Evolutionary conservation across 495 filamentous ascomycete genomes (phyloP).

Genomic region (Penicillium herquei): DNA sequence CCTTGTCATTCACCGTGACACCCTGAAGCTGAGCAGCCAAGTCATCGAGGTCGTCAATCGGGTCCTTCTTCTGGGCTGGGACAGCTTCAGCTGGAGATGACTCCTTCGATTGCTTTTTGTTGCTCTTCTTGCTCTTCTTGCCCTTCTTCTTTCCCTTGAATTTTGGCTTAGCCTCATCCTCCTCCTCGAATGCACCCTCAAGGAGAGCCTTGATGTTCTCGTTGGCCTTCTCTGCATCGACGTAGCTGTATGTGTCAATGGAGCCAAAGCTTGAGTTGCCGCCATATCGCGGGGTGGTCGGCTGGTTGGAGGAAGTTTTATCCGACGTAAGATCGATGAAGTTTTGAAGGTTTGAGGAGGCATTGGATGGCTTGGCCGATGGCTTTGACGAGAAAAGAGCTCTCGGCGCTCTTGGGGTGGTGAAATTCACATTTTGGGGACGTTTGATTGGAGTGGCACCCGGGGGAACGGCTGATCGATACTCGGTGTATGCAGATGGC

Average conservation of each 20-base stretch:
- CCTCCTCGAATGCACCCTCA: conserved; percentile 83
- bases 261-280: conserved; percentile 33
- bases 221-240: conserved; percentile 73
- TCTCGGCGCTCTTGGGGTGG: conserved; percentile 37
- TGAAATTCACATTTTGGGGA: conserved; percentile 42
- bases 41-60: conserved; percentile 45
- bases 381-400: conserved; percentile 46
- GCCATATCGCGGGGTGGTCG: background rate
- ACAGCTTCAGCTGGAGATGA: conserved; percentile 39
- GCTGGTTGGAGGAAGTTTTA: conserved; percentile 10
- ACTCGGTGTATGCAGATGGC: conserved; percentile 40
- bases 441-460: conserved; percentile 44
- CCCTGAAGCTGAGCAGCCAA: conserved; percentile 59
- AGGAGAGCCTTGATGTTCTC: conserved; percentile 85
- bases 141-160: conserved; percentile 47
- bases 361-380: conserved; percentile 31
- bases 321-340: conserved; percentile 48
- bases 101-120: conserved; percentile 42
- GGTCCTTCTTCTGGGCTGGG: conserved; percentile 15
- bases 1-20: conserved; percentile 49
- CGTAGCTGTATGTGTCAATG: conserved; percentile 63
- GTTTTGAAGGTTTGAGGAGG: conserved; percentile 37
- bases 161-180: conserved; percentile 46
- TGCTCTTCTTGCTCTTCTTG: conserved; percentile 37
- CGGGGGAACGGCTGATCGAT: conserved; percentile 24